Evolutionary conservation across 2,329 filamentous ascomycete genomes (phyloP), one percentile per base, ranked within the genome.

Genomic region (Aspergillus sp.): DNA sequence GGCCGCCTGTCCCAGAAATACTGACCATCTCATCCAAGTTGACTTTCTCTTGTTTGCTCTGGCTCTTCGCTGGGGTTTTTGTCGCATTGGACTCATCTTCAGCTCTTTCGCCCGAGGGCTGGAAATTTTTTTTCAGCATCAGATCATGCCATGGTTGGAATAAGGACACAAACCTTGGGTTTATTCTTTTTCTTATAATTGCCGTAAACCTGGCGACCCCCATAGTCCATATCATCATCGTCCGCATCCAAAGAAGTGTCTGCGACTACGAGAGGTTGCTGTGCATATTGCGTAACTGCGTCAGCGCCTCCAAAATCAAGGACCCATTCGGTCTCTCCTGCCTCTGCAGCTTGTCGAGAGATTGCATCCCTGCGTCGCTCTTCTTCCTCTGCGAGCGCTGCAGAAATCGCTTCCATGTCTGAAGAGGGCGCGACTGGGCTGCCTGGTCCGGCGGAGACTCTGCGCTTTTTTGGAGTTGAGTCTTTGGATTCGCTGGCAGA

Each of bases 401-500:
- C 73, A 12, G 73, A 66, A 52, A 78, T 76, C 3, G 71, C 71
- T 39, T 74, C 66, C 7, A 77, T 62, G 41, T 78, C 76, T 5
- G 74, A 70, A 15, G 66, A 62, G 6, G 65, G 67, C 9, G 69
- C 66, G 4, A 52, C 47, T 12, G 65, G 63, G 42, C 61, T 63
- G 26, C 62, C 63, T 3, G 60, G 51, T 6, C 58, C 58, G 5
- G 62, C 65, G 1, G 73, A 75, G 7, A 71, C 41, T 57, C 73
- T 71, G 12, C 66, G 68, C 26, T 75, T 73, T 55, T 78, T 78
- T 1, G 74, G 65, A 2, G 66, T 68, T 1, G 69, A 71, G 1
- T 65, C 57, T 18, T 64, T 56, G 22, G 57, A 54, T 15, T 83
- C 76, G 56, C 85, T 81, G 74, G 48, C 80, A 75, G 9, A 86